Evolutionary conservation across 83 land plant genomes (phyloP).

Genomic region (Diphasiastrum complanatum): DNA sequence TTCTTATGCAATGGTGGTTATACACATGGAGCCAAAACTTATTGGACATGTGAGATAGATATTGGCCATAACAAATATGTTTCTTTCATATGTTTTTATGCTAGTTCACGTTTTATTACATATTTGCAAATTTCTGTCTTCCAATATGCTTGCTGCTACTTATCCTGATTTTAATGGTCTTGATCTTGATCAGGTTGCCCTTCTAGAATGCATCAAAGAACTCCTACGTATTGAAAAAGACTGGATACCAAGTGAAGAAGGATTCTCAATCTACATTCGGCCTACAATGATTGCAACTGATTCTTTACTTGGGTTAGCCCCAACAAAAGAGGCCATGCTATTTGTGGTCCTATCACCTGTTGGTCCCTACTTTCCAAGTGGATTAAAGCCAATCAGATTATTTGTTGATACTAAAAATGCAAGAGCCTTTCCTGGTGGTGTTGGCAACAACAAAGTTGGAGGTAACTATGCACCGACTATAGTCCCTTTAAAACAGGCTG

Average conservation of each 20-base stretch:
- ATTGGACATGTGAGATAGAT: too few species aligned
- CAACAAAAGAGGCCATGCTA: conserved; percentile 29
- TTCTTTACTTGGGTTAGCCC: conserved; percentile 20
- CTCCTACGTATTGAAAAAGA: conserved; percentile 34
- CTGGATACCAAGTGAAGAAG: conserved; percentile 33
- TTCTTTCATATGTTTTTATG: too few species aligned
- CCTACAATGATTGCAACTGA: conserved; percentile 28
- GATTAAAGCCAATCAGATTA: conserved; percentile 27
- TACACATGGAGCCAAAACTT: too few species aligned
- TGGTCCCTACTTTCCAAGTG: conserved; percentile 34
- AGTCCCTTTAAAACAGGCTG: conserved; percentile 18
- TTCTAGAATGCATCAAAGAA: conserved; percentile 32
- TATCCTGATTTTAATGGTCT: too few species aligned
- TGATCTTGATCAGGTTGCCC: conserved; percentile 20
- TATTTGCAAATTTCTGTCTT: too few species aligned
- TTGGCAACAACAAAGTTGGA: conserved; percentile 27
- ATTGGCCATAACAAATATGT: too few species aligned
- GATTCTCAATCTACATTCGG: conserved; percentile 32
- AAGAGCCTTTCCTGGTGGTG: conserved; percentile 35
- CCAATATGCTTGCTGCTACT: too few species aligned
- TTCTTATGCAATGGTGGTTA: too few species aligned
- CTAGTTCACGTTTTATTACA: too few species aligned
- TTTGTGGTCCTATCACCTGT: conserved; percentile 29
- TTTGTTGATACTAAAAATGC: conserved; percentile 26
- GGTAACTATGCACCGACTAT: conserved; percentile 34